These are phyloP conservation scores for Ceratocystis huliohia DNA, from an alignment of 2,329 filamentous ascomycete genomes.

Conservation along the genomic window DNA sequence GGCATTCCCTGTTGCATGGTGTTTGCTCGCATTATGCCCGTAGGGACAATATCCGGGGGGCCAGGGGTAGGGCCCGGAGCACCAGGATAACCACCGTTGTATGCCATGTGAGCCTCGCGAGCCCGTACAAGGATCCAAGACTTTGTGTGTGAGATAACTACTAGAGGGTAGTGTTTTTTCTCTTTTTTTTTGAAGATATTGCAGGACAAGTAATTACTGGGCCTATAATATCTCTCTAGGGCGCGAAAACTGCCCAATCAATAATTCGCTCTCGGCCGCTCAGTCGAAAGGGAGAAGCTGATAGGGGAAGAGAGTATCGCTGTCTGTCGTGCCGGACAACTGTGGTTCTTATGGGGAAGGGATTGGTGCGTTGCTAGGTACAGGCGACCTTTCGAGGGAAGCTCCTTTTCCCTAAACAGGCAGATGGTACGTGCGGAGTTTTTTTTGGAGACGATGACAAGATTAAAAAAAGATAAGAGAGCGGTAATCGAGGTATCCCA, in stretches of 20 bases:
- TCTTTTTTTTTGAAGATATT: neutral
- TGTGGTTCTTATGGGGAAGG: neutral
- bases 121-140: neutral
- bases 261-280: neutral
- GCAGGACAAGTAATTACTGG: neutral
- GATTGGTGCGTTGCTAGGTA: slow-evolving; percentile 2
- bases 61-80: slow-evolving; percentile 12
- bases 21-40: slow-evolving; percentile 9
- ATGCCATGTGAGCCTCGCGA: slow-evolving; percentile 9
- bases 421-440: slow-evolving; percentile 5
- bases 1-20: neutral
- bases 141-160: neutral
- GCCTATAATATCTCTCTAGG: neutral
- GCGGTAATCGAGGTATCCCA: neutral
- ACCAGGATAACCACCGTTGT: slow-evolving; percentile 18
- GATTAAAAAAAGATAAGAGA: neutral
- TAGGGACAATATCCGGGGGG: slow-evolving; percentile 5
- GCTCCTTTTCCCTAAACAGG: neutral
- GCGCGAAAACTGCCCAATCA: neutral
- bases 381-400: slow-evolving; percentile 1
- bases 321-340: slow-evolving; percentile 8
- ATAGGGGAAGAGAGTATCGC: neutral
- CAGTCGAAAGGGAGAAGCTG: neutral
- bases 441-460: slow-evolving; percentile 2
- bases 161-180: too few species aligned